These are phyloP conservation scores for Neopestalotiopsis sp. DNA, from an alignment of 2,329 filamentous ascomycete species.

Conservation along the genomic window DNA sequence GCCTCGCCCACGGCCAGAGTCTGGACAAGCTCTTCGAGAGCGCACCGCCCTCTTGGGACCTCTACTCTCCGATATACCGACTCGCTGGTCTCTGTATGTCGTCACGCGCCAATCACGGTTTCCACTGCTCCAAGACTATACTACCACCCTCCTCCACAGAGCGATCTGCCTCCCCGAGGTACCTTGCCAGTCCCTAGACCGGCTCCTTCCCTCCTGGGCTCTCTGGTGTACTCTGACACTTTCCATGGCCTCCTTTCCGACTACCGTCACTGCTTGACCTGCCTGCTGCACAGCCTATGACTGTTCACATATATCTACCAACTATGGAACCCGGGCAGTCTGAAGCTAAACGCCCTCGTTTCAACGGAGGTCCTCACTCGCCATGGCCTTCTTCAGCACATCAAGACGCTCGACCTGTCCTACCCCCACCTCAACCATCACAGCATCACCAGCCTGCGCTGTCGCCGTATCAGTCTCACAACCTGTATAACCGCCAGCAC, in stretches of 20 bases:
- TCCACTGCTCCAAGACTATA: slow-evolving; percentile 16
- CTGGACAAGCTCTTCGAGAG: slow-evolving; percentile 12
- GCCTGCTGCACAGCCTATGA: slow-evolving; percentile 32
- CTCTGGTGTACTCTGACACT: slow-evolving; percentile 36
- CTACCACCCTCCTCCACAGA: slow-evolving; percentile 16
- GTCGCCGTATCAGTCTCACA: slow-evolving; percentile 32
- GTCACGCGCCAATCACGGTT: slow-evolving; percentile 25
- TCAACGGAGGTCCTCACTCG: slow-evolving; percentile 50
- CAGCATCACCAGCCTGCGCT: slow-evolving; percentile 43
- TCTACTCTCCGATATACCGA: slow-evolving; percentile 24
- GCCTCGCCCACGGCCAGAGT: slow-evolving; percentile 16
- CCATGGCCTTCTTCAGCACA: slow-evolving; percentile 52
- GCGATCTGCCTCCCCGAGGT: slow-evolving; percentile 21
- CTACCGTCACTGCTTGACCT: slow-evolving; percentile 39
- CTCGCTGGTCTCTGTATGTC: slow-evolving; percentile 30
- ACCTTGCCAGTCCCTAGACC: slow-evolving; percentile 30
- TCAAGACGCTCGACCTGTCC: slow-evolving; percentile 42
- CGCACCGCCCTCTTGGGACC: slow-evolving; percentile 8
- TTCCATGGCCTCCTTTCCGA: slow-evolving; percentile 41
- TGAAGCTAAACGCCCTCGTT: slow-evolving; percentile 64
- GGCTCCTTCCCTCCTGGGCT: slow-evolving; percentile 31
- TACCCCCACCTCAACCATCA: slow-evolving; percentile 37
- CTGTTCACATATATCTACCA: slow-evolving; percentile 46
- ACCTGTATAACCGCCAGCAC: slow-evolving; percentile 43
- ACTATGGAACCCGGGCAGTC: slow-evolving; percentile 66